These are phyloP conservation scores for Hymenoscyphus fraxineus DNA, from an alignment of 2,329 filamentous ascomycete species.

Conservation along the genomic window DNA sequence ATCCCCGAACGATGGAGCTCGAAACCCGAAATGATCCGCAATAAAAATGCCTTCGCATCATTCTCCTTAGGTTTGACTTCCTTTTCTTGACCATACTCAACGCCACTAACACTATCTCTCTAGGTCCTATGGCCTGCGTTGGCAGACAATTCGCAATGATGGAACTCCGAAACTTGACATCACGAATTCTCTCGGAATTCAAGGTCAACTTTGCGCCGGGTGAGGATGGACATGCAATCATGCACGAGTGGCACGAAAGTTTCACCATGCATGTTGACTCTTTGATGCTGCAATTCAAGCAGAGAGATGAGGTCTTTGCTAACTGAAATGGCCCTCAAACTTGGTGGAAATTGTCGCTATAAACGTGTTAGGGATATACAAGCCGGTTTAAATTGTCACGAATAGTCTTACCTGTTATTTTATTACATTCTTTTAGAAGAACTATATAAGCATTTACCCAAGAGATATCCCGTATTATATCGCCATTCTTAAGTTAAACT, in stretches of 20 bases:
- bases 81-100: background rate
- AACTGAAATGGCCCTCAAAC: too few species aligned
- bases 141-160: constrained; percentile 24
- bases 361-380: too few species aligned
- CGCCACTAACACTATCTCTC: background rate
- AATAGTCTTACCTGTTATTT: too few species aligned
- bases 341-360: too few species aligned
- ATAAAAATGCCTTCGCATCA: constrained; percentile 28
- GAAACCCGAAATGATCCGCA: constrained; percentile 19
- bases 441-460: too few species aligned
- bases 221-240: constrained; percentile 17
- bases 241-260: constrained; percentile 17
- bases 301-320: background rate
- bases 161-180: constrained; percentile 20
- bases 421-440: too few species aligned
- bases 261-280: constrained; percentile 20
- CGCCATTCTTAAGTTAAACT: too few species aligned
- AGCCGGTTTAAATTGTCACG: too few species aligned
- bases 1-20: constrained; percentile 27
- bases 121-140: constrained; percentile 22
- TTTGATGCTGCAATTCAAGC: constrained; percentile 20
- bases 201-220: constrained; percentile 20
- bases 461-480: too few species aligned
- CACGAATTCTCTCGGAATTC: constrained; percentile 19
- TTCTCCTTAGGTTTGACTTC: constrained; percentile 29